Percentiles rank a stretch among this genome's conserved stretches.
Conservation (phyloP, 148 eudicot species). For the Rhododendron vialii region DNA sequence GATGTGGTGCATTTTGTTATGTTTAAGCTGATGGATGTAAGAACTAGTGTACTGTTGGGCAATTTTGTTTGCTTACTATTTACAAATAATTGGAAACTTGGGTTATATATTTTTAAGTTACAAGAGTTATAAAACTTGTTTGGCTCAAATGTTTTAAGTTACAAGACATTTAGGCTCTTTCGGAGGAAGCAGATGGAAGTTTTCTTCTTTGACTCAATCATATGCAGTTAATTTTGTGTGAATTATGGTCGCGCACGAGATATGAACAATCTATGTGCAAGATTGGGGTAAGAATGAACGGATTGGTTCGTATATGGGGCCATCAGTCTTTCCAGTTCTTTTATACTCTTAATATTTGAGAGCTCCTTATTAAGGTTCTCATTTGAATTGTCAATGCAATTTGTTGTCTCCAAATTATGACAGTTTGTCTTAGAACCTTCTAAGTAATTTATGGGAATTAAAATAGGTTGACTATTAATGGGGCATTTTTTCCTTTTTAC, state of each 20-base stretch:
- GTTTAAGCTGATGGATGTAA: background rate
- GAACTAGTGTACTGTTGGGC: background rate
- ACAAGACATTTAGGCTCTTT: background rate
- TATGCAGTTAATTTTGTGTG: background rate
- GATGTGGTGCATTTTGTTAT: background rate
- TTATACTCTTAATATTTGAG: background rate
- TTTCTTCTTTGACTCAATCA: background rate
- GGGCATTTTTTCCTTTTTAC: background rate
- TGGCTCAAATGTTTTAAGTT: background rate
- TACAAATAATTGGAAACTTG: background rate
- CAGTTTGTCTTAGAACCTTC: background rate
- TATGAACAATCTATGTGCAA: background rate
- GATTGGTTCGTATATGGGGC: background rate
- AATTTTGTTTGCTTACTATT: background rate
- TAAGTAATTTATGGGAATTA: background rate
- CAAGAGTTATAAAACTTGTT: background rate
- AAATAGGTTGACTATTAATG: background rate
- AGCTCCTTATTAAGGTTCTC: background rate
- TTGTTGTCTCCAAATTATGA: background rate
- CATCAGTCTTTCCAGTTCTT: background rate
- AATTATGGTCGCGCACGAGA: background rate
- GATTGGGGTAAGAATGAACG: background rate
- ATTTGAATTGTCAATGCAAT: background rate
- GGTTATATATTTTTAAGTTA: background rate
- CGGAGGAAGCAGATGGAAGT: background rate